Conservation (phyloP, 805 yeast genomes). For the Wickerhamomyces canadensis region DNA sequence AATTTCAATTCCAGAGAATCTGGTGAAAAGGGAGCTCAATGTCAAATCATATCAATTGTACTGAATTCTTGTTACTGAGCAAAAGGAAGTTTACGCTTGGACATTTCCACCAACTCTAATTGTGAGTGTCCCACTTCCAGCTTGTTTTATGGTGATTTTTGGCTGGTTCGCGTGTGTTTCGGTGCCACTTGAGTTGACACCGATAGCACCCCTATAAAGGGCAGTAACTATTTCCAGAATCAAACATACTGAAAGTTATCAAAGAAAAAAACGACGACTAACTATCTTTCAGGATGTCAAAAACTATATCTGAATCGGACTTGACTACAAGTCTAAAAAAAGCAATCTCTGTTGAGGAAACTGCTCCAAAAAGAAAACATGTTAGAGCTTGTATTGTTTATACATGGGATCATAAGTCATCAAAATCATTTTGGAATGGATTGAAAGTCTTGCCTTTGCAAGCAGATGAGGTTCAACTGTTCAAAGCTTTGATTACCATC, state of each 20-base stretch:
- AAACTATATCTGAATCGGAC: constrained; percentile 30
- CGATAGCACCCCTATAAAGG: not conserved
- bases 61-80: no score
- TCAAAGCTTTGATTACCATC: constrained; percentile 77
- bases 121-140: no score
- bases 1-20: no score
- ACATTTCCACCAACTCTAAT: no score
- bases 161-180: not conserved
- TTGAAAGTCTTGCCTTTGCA: constrained; percentile 76
- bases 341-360: constrained; percentile 81
- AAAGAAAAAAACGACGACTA: not conserved
- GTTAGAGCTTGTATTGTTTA: constrained; percentile 93
- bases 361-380: constrained; percentile 94
- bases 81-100: no score
- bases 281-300: constrained; percentile 17
- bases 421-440: constrained; percentile 80
- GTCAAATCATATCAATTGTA: no score
- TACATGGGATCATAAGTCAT: constrained; percentile 91
- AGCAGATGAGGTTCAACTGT: constrained; percentile 75
- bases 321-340: constrained; percentile 47
- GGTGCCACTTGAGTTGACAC: not conserved
- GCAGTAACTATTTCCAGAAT: not conserved
- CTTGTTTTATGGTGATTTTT: no score
- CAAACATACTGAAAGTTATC: not conserved
- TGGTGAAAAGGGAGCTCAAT: no score